Percentiles rank a stretch among this genome's conserved stretches.
phyloP scores from a whole-genome alignment of 148 eudicot genomes.

The Rhododendron ferrugineum region DNA sequence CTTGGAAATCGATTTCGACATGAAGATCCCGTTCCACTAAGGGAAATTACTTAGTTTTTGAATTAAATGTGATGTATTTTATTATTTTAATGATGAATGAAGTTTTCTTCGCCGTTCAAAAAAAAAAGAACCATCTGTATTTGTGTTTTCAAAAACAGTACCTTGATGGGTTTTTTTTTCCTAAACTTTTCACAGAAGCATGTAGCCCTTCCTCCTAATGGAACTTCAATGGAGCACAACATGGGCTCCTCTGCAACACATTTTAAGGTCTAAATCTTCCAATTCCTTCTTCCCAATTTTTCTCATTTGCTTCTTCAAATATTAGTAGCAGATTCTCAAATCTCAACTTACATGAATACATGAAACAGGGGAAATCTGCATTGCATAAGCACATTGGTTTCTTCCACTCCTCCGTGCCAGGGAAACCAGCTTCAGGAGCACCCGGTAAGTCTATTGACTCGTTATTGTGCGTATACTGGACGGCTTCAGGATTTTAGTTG shows the following conservation, averaged over 20 bases:
- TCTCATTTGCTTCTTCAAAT: not conserved
- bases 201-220: slow-evolving; percentile 23
- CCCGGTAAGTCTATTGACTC: slow-evolving; percentile 20
- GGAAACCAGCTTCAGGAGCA: slow-evolving; percentile 29
- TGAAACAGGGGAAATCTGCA: slow-evolving; percentile 34
- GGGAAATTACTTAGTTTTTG: no score
- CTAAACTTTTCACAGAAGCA: slow-evolving; percentile 24
- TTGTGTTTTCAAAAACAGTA: not conserved
- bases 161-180: not conserved
- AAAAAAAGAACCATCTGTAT: not conserved
- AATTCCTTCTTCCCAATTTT: not conserved
- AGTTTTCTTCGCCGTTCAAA: no score
- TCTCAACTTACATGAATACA: not conserved
- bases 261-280: slow-evolving; percentile 10
- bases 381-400: slow-evolving; percentile 37
- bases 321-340: not conserved
- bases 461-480: not conserved
- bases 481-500: not conserved
- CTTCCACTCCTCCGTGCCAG: slow-evolving; percentile 30
- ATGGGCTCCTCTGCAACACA: slow-evolving; percentile 21
- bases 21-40: not conserved
- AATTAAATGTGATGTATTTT: no score
- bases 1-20: not conserved
- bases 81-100: no score
- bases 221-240: slow-evolving; percentile 22